Evolutionary conservation across 1,284 basidiomycete genomes (phyloP), one percentile per base, ranked within the genome.

Genomic region (Marasmius sp.): DNA sequence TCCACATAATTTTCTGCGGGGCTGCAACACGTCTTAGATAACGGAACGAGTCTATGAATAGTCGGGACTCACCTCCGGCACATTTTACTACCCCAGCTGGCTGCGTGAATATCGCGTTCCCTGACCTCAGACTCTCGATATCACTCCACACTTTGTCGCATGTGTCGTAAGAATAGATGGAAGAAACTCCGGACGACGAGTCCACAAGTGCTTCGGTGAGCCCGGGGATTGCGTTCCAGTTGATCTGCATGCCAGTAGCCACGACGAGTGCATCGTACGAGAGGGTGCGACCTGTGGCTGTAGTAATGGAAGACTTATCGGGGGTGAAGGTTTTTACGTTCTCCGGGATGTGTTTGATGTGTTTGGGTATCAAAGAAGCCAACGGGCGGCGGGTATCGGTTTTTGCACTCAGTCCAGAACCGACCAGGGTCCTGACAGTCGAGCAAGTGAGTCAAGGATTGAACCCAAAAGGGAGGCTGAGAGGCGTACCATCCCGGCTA

Each of bases 21-120:
- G 93, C 94, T 93, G 67, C 27, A 37, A 45, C 34, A 41, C 36
- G 54, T 37, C 55, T 18, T 49, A 65, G 22, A 22, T 34, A 47
- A 18, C 33, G 54, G 33, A 36, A 11, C 18, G 16, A 22, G 14
- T 38, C 47, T 39, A 48, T 2, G 45, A 52, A 37, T 37, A 59
- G 38, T 41, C n/a, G 34, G 50, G 43, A 56, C 77, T 66, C 67
- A 89, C 91, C 95, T 75, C 97, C 97, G 59, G 95, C 93, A 73
- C 96, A 98, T 78, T 98, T 98, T 75, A 98, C 86, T 27, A 94
- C 80, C 22, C 96, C 95, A n/a, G 91, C 87, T 36, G 96, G 97
- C 74, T 98, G 97, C 0, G 97, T 98, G 79, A 99, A 98, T 70
- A 99, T 85, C 1, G 96, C 95, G 59, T 89, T 87, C 18, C 94